These are phyloP conservation scores for Lanmaoa pseudosensibilis DNA, from an alignment of 768 basidiomycete species.

Conservation along the genomic window DNA sequence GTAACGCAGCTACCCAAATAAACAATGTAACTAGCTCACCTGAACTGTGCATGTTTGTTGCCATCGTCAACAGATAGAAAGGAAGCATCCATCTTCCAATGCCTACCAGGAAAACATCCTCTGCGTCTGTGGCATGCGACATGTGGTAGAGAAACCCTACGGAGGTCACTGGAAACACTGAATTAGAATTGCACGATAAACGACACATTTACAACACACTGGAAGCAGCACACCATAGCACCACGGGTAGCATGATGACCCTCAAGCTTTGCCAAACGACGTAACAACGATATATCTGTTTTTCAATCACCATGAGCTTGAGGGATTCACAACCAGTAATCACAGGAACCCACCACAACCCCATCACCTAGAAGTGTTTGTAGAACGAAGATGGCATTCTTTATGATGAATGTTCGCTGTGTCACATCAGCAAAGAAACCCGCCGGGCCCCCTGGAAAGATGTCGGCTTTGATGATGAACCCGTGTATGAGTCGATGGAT, in stretches of 20 bases:
- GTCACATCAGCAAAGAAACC: slow-evolving; percentile 31
- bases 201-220: slow-evolving; percentile 9
- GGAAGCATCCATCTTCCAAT: slow-evolving; percentile 9
- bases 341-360: slow-evolving; percentile 8
- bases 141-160: slow-evolving; percentile 8
- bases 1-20: neutral
- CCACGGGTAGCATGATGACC: slow-evolving; percentile 13
- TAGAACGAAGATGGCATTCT: slow-evolving; percentile 27
- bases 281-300: slow-evolving; percentile 27
- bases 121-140: neutral
- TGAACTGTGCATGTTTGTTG: slow-evolving; percentile 24
- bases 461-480: slow-evolving; percentile 22
- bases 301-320: neutral
- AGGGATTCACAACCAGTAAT: neutral
- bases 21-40: slow-evolving; percentile 3
- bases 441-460: slow-evolving; percentile 25
- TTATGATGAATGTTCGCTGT: slow-evolving; percentile 32
- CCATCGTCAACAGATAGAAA: slow-evolving; percentile 22
- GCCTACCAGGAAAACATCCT: neutral
- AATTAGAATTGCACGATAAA: neutral
- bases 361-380: slow-evolving; percentile 26
- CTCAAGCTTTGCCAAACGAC: slow-evolving; percentile 17
- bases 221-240: slow-evolving; percentile 19
- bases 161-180: slow-evolving; percentile 9
- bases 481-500: slow-evolving; percentile 27